These are phyloP conservation scores for Canna indica DNA, from an alignment of 176 grass and related monocot species.

Conservation along the genomic window DNA sequence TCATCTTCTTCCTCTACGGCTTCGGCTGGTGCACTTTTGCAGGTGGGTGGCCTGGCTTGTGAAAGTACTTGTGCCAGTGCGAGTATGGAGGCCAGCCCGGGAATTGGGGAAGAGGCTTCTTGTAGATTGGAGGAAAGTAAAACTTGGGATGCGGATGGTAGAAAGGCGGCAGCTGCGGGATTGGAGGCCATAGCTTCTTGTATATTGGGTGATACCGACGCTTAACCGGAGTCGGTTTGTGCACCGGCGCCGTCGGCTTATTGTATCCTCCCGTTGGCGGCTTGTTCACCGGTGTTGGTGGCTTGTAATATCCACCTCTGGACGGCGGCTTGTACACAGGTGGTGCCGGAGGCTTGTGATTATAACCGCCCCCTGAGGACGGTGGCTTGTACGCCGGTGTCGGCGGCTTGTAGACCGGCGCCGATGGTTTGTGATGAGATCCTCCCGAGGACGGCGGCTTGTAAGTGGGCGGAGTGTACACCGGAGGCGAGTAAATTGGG, in stretches of 20 bases:
- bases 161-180: not conserved
- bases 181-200: not conserved
- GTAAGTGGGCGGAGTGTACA: not conserved
- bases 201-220: not conserved
- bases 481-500: not conserved
- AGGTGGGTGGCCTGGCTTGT: not conserved
- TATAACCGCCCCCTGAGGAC: not conserved
- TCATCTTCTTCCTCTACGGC: not conserved
- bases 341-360: not conserved
- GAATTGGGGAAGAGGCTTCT: not conserved
- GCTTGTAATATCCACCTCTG: not conserved
- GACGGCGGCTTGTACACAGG: not conserved
- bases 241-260: not conserved
- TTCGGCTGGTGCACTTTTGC: not conserved
- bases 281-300: slow-evolving; percentile 10
- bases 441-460: not conserved
- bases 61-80: not conserved
- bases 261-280: not conserved
- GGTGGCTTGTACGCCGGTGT: not conserved
- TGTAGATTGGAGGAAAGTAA: not conserved
- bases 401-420: not conserved
- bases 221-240: not conserved
- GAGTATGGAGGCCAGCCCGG: not conserved
- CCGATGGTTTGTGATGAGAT: too few species aligned
- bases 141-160: not conserved